Conservation (phyloP, 108 stramenopile species). For the Cyclotella sp. region DNA sequence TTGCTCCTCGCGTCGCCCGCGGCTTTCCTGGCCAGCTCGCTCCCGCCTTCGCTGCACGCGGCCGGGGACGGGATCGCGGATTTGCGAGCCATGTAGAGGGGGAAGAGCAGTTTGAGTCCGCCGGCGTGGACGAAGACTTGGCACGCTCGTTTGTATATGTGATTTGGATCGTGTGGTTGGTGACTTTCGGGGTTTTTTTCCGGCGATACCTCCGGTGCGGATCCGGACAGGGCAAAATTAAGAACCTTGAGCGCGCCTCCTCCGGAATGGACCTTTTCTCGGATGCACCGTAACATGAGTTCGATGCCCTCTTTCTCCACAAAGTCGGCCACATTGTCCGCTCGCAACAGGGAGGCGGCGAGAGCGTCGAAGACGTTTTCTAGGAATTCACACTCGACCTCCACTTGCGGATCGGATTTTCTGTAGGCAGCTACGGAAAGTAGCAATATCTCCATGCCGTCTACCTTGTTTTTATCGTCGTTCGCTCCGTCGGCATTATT, state of each 20-base stretch:
- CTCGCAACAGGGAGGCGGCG: slow-evolving; percentile 63
- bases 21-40: slow-evolving; percentile 36
- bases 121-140: slow-evolving; percentile 71
- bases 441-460: slow-evolving; percentile 76
- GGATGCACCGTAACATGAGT: slow-evolving; percentile 75
- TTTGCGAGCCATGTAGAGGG: slow-evolving; percentile 67
- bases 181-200: neutral
- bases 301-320: slow-evolving; percentile 75
- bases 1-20: slow-evolving; percentile 27
- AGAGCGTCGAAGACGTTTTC: slow-evolving; percentile 70
- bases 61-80: slow-evolving; percentile 67
- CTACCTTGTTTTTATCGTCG: no score
- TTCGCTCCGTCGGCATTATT: slow-evolving; percentile 3
- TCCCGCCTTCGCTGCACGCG: slow-evolving; percentile 50
- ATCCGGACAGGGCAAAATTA: slow-evolving; percentile 65
- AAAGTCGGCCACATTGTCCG: slow-evolving; percentile 64
- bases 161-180: slow-evolving; percentile 1
- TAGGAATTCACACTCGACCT: slow-evolving; percentile 73
- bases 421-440: slow-evolving; percentile 63
- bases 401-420: slow-evolving; percentile 68
- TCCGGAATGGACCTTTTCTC: slow-evolving; percentile 78
- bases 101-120: slow-evolving; percentile 75
- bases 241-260: slow-evolving; percentile 64
- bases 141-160: slow-evolving; percentile 59
- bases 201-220: neutral